Evolutionary conservation across 2,329 filamentous ascomycete genomes (phyloP).

Genomic region (Rutstroemia sp.): DNA sequence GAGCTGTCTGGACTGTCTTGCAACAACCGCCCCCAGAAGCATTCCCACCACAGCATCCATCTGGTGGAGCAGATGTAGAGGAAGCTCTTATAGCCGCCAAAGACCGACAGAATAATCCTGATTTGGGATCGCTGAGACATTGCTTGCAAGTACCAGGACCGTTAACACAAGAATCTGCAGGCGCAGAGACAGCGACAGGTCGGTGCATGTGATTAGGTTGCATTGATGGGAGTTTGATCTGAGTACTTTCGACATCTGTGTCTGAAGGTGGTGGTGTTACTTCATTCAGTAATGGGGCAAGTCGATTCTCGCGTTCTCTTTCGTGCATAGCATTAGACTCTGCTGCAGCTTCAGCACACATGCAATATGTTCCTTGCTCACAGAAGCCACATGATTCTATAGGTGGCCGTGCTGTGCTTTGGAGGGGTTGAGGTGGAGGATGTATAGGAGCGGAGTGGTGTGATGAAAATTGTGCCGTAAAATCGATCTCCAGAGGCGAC

Average conservation of each 20-base stretch:
- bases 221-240: conserved; percentile 50
- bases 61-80: conserved; percentile 28
- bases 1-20: conserved; percentile 31
- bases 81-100: conserved; percentile 53
- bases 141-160: conserved; percentile 75
- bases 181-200: conserved; percentile 15
- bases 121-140: conserved; percentile 69
- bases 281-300: conserved; percentile 40
- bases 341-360: conserved; percentile 60
- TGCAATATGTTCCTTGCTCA: conserved; percentile 72
- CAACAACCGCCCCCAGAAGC: conserved; percentile 57
- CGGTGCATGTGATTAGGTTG: conserved; percentile 29
- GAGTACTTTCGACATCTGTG: conserved; percentile 47
- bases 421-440: conserved; percentile 5
- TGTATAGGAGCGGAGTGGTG: conserved; percentile 17
- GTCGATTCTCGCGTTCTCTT: conserved; percentile 24
- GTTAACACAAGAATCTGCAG: conserved; percentile 35
- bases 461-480: conserved; percentile 57
- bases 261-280: conserved; percentile 46
- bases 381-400: conserved; percentile 77
- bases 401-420: conserved; percentile 26
- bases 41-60: conserved; percentile 57
- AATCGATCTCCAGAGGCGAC: conserved; percentile 60
- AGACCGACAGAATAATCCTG: conserved; percentile 75
- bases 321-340: conserved; percentile 28